Conservation (phyloP, 2,329 filamentous ascomycete species). For the Niveomyces coronatus region DNA sequence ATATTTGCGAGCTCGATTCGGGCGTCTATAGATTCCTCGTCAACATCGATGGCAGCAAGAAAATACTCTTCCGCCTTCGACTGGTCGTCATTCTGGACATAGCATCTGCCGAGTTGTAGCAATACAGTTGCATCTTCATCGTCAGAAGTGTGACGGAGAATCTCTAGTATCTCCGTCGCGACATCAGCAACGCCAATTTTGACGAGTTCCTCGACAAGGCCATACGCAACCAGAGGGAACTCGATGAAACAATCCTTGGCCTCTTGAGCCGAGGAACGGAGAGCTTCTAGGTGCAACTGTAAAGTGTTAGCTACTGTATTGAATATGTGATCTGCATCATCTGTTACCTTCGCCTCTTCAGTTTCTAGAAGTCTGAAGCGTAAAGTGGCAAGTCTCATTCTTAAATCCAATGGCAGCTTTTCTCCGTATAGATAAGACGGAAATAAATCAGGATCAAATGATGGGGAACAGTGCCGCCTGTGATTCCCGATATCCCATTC, state of each 20-base stretch:
- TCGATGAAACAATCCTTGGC: constrained; percentile 44
- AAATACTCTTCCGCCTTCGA: constrained; percentile 70
- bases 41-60: constrained; percentile 60
- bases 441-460: constrained; percentile 48
- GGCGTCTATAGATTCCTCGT: constrained; percentile 63
- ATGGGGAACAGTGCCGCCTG: constrained; percentile 52
- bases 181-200: constrained; percentile 17
- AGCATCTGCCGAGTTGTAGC: constrained; percentile 55
- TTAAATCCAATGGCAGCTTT: constrained; percentile 69
- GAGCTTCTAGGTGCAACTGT: constrained; percentile 56
- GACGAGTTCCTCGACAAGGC: constrained; percentile 42
- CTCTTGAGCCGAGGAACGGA: constrained; percentile 51
- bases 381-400: constrained; percentile 74
- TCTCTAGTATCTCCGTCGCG: constrained; percentile 47
- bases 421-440: constrained; percentile 52
- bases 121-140: constrained; percentile 41
- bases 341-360: constrained; percentile 60
- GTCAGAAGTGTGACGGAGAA: constrained; percentile 39
- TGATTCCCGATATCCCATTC: constrained; percentile 76
- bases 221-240: constrained; percentile 70
- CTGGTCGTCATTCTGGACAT: constrained; percentile 51
- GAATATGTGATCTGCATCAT: not conserved
- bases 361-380: constrained; percentile 60
- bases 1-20: constrained; percentile 73
- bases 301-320: constrained; percentile 7